A percentile compares a stretch with the other conserved stretches of the same genome.
Conservation (phyloP, 1,139 yeast genomes). For the Hansenula lynferdii region DNA sequence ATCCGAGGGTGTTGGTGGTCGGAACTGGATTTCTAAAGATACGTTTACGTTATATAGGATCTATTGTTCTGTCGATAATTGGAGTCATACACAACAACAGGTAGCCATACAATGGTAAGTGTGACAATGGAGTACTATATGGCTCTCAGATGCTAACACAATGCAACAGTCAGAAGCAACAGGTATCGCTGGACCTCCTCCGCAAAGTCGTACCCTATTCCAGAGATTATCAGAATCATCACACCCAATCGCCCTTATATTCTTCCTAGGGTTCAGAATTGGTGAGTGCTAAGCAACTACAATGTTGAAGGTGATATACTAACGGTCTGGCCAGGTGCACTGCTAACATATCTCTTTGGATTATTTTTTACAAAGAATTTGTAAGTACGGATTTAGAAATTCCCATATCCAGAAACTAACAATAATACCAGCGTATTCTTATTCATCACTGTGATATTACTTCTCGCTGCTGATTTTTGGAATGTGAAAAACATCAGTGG, state of each 20-base stretch:
- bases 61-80: too few species aligned
- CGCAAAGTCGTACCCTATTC: slow-evolving; percentile 20
- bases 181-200: slow-evolving; percentile 2
- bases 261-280: slow-evolving; percentile 54
- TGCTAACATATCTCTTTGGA: slow-evolving; percentile 67
- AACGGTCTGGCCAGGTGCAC: slow-evolving; percentile 35
- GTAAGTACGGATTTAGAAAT: slow-evolving; percentile 24
- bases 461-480: slow-evolving; percentile 91
- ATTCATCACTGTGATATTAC: slow-evolving; percentile 70
- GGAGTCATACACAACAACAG: too few species aligned
- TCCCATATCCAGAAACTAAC: not conserved
- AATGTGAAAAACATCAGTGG: slow-evolving; percentile 90
- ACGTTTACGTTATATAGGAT: too few species aligned
- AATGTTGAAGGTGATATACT: not conserved
- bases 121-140: not conserved
- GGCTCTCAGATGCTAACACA: not conserved
- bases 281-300: slow-evolving; percentile 20
- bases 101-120: too few species aligned
- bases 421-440: slow-evolving; percentile 44
- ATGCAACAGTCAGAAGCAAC: not conserved
- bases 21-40: too few species aligned
- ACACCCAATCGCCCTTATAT: slow-evolving; percentile 70
- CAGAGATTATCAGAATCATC: slow-evolving; percentile 51
- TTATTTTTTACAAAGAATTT: slow-evolving; percentile 59
- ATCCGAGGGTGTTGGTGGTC: too few species aligned